A percentile compares a stretch with the other conserved stretches of the same genome.
Evolutionary conservation across 441 rosid genomes (phyloP).

Genomic region (Metrosideros polymorpha): DNA sequence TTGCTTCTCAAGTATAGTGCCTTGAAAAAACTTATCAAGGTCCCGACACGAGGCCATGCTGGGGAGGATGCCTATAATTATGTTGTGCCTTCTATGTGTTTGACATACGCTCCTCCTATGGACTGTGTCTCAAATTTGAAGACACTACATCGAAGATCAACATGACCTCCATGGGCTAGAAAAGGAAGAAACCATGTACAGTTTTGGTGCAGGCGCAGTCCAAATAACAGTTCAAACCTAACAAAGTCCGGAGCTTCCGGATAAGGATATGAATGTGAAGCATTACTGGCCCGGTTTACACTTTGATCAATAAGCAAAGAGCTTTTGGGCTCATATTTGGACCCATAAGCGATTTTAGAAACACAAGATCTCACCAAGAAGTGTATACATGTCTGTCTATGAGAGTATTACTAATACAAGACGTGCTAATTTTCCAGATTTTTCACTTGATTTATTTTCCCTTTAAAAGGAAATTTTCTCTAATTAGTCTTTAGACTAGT

Average conservation of each 20-base stretch:
- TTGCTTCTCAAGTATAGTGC: constrained; percentile 58
- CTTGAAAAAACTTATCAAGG: neutral
- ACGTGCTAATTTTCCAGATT: neutral
- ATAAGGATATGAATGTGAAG: neutral
- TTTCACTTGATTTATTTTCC: too few relatives aligned
- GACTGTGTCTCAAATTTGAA: too few relatives aligned
- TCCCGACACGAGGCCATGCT: neutral
- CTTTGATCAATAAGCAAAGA: too few relatives aligned
- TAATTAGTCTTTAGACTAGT: neutral
- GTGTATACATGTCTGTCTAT: neutral
- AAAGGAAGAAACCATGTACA: too few relatives aligned
- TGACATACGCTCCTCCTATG: too few relatives aligned
- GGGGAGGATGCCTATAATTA: neutral
- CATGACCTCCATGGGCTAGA: too few relatives aligned
- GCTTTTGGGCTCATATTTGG: too few relatives aligned
- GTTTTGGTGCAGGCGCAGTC: too few relatives aligned
- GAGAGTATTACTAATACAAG: neutral
- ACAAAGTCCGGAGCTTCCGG: neutral
- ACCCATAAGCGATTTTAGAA: too few relatives aligned
- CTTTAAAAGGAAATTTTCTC: neutral
- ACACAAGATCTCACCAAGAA: neutral
- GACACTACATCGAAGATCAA: too few relatives aligned
- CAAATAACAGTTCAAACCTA: too few relatives aligned
- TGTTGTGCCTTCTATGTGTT: neutral
- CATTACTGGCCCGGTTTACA: neutral